A percentile compares a stretch with the other conserved stretches of the same genome.
Evolutionary conservation across 139 green algal species (phyloP).

Genomic region (Gonium pectorale): DNA sequence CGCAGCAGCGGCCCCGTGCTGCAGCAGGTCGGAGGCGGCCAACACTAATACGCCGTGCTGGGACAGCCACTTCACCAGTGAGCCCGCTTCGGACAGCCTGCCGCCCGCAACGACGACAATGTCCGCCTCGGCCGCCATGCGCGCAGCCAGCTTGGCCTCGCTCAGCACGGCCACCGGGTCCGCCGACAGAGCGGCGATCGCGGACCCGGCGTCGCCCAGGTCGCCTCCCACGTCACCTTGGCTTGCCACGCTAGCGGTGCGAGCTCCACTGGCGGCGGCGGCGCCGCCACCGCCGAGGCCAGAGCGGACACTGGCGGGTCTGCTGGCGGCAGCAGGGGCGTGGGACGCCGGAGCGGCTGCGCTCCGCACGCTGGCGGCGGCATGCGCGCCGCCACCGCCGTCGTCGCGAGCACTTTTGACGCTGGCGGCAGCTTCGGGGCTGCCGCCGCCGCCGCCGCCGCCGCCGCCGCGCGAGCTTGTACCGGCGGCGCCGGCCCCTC

Average conservation of each 20-base stretch:
- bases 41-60: conserved; percentile 36
- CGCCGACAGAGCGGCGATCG: neutral
- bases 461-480: neutral
- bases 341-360: too few relatives aligned
- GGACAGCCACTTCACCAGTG: conserved; percentile 31
- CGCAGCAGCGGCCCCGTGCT: neutral
- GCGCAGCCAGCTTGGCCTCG: conserved; percentile 38
- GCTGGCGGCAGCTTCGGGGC: too few relatives aligned
- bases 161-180: conserved; percentile 26
- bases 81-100: conserved; percentile 16
- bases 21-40: conserved; percentile 23
- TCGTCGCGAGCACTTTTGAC: neutral
- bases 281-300: neutral
- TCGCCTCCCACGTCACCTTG: too few relatives aligned
- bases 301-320: neutral
- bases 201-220: neutral
- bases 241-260: neutral
- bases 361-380: neutral
- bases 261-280: neutral
- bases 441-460: too few relatives aligned
- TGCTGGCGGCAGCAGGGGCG: neutral
- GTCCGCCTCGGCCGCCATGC: conserved; percentile 33
- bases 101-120: conserved; percentile 25
- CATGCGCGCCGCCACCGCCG: neutral
- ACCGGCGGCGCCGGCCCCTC: neutral